Evolutionary conservation across 129 eudicot species (phyloP), one percentile per base, ranked within the genome.

Genomic region (Pseudognaphalium luteoalbum): DNA sequence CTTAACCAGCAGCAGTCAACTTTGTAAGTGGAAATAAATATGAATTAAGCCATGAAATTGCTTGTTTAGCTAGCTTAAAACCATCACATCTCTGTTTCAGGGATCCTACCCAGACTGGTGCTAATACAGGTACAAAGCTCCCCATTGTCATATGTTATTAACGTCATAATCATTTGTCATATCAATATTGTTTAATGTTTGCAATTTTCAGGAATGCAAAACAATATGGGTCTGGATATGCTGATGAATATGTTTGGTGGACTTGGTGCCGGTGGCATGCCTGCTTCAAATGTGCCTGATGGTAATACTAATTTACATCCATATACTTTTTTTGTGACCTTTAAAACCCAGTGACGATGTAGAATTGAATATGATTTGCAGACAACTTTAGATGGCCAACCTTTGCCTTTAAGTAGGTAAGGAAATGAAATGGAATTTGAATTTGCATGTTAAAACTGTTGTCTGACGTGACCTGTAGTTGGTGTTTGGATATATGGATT

Each of bases 201-300:
- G 51, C 5, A 77, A 78, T 59, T 21, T 63, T 73, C 84, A 86
- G 93, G 93, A 73, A 41, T 78, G 21, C 88, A 81, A 79, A 87
- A 87, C 76, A 87, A 79, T 52, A 68, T 80, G 88, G 96, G 96
- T 35, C 54, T 90, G 76, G 93, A 88, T 72, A 33, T 80, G 85
- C 71, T 88, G 85, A 88, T 88, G 93, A 86, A 72, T 86, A 88
- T 88, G 93, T 79, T 88, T 59, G 88, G 90, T 42, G 93, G 93
- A 58, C 88, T 86, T 68, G 90, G 93, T 61, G 86, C 76, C 37
- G 80, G 83, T 64, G 89, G 87, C 54, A 68, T 86, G 85, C 59
- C 82, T 66, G 87, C 59, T 47, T 77, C 95, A 16, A 87, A 83
- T 68, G 80, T 66, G 20, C 82, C 98, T 30, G 69, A 88, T 81